These are phyloP conservation scores for Yamadazyma tumulicola DNA, from an alignment of 805 yeast genomes.

Conservation along the genomic window DNA sequence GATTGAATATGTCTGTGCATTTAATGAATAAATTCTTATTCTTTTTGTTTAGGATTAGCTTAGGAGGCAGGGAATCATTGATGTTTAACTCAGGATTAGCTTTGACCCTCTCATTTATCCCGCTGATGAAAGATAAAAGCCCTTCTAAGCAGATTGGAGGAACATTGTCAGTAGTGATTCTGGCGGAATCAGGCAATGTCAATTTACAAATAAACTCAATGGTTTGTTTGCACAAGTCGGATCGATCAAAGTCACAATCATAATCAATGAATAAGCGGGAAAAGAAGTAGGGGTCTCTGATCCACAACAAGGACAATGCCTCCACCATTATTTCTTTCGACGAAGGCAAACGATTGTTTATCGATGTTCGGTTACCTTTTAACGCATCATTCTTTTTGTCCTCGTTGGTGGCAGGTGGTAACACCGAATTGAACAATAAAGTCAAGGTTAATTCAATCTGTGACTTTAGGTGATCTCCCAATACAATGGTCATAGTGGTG, in stretches of 20 bases:
- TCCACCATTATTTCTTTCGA: slow-evolving; percentile 83
- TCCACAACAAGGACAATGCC: slow-evolving; percentile 77
- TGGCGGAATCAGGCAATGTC: slow-evolving; percentile 83
- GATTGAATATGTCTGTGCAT: slow-evolving; percentile 74
- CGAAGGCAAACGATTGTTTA: slow-evolving; percentile 6
- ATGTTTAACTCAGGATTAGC: slow-evolving; percentile 2
- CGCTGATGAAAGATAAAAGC: slow-evolving; percentile 63
- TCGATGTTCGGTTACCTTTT: slow-evolving; percentile 27
- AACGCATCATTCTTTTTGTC: slow-evolving; percentile 14
- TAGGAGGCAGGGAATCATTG: slow-evolving; percentile 17
- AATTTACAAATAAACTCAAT: slow-evolving; percentile 70
- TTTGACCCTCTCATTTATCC: slow-evolving; percentile 52
- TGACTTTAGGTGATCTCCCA: slow-evolving; percentile 63
- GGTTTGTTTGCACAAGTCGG: slow-evolving; percentile 67
- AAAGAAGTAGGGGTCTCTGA: slow-evolving; percentile 74
- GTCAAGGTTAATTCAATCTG: slow-evolving; percentile 76
- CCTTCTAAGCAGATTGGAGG: slow-evolving; percentile 96
- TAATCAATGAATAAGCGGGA: slow-evolving; percentile 73
- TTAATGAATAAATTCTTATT: slow-evolving; percentile 72
- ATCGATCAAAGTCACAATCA: slow-evolving; percentile 87
- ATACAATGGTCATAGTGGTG: slow-evolving; percentile 63
- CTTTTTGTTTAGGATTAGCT: slow-evolving; percentile 40
- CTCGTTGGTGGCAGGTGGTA: slow-evolving; percentile 24
- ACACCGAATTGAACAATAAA: slow-evolving; percentile 58
- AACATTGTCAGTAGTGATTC: slow-evolving; percentile 73